Evolutionary conservation across 768 basidiomycete species (phyloP).

Genomic region (Lactifluus volemus): DNA sequence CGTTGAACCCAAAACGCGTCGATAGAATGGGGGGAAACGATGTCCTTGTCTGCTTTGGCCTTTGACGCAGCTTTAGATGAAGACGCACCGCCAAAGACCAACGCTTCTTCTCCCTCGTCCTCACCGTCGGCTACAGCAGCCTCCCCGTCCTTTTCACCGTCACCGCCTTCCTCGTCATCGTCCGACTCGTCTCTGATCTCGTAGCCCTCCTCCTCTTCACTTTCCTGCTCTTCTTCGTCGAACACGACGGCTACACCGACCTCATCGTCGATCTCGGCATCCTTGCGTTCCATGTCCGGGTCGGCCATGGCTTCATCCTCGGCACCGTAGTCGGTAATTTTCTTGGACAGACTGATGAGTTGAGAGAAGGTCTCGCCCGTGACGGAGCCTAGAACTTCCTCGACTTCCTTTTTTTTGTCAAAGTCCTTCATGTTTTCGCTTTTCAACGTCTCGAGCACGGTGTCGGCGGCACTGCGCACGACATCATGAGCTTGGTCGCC

Average conservation of each 20-base stretch:
- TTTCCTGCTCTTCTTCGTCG: slow-evolving; percentile 94
- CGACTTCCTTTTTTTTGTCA: slow-evolving; percentile 93
- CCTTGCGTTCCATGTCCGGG: slow-evolving; percentile 71
- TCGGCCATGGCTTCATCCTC: slow-evolving; percentile 77
- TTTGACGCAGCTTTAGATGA: slow-evolving; percentile 36
- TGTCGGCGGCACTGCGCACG: slow-evolving; percentile 92
- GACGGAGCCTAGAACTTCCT: slow-evolving; percentile 62
- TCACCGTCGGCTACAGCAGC: slow-evolving; percentile 39
- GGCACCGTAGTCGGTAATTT: slow-evolving; percentile 91
- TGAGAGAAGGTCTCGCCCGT: slow-evolving; percentile 72
- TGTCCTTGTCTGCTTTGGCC: slow-evolving; percentile 59
- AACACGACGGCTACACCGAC: slow-evolving; percentile 97
- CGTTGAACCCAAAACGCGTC: slow-evolving; percentile 99
- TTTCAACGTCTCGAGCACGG: slow-evolving; percentile 81
- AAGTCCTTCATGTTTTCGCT: slow-evolving; percentile 87
- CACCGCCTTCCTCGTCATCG: slow-evolving; percentile 56
- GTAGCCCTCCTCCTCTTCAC: slow-evolving; percentile 80
- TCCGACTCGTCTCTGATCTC: slow-evolving; percentile 81
- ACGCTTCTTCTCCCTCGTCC: slow-evolving; percentile 53
- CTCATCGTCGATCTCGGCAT: slow-evolving; percentile 90
- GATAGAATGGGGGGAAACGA: slow-evolving; percentile 82
- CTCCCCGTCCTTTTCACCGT: slow-evolving; percentile 36
- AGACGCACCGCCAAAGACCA: slow-evolving; percentile 71
- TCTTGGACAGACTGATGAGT: slow-evolving; percentile 79
- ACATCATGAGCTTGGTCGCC: slow-evolving; percentile 97